Conservation (phyloP, 352 stramenopile genomes). For the Phytopythium aichiense region DNA sequence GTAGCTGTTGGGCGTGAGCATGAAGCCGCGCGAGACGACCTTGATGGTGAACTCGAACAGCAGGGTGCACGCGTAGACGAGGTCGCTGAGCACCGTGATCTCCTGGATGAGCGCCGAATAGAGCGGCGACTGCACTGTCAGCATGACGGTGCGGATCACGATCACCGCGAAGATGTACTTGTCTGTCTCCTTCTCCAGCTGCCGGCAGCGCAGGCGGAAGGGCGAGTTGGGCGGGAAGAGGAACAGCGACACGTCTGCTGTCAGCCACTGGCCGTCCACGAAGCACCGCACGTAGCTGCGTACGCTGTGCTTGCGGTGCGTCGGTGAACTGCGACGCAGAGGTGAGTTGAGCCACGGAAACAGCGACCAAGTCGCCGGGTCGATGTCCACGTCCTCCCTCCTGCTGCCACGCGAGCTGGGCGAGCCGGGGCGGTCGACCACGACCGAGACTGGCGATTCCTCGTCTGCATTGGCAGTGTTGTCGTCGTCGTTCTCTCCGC, state of each 20-base stretch:
- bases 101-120: constrained; percentile 80
- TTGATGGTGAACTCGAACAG: constrained; percentile 86
- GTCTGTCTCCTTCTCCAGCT: constrained; percentile 77
- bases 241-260: constrained; percentile 74
- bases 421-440: background rate
- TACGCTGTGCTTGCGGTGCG: background rate
- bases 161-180: constrained; percentile 84
- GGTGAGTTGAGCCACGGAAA: background rate
- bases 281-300: constrained; percentile 39
- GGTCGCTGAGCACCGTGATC: constrained; percentile 68
- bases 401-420: background rate
- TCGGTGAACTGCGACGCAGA: background rate
- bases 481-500: background rate
- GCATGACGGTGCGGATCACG: constrained; percentile 66
- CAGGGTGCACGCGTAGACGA: constrained; percentile 66
- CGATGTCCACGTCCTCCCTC: background rate
- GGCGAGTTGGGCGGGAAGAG: constrained; percentile 67
- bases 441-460: background rate
- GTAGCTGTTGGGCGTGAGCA: constrained; percentile 80
- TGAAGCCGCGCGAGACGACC: constrained; percentile 69
- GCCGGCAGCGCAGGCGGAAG: constrained; percentile 60
- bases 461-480: background rate
- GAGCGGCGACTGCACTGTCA: constrained; percentile 71
- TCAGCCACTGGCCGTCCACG: constrained; percentile 68
- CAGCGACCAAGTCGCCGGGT: background rate